Percentiles rank a stretch among this genome's conserved stretches.
phyloP scores from a whole-genome alignment of 345 rosid species.

The Gossypium thurberi region DNA sequence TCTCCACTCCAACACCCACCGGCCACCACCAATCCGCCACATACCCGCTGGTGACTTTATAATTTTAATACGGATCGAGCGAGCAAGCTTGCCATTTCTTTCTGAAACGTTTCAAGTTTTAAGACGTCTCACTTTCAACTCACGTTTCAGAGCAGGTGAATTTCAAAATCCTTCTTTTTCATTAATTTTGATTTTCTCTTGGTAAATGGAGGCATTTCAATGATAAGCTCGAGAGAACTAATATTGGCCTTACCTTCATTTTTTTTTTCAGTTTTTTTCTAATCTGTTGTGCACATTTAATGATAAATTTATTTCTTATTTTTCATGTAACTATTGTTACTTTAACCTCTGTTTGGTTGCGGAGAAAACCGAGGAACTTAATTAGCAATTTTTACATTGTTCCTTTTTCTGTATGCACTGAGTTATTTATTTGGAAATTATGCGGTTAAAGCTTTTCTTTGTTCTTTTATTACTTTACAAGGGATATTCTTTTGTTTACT shows the following conservation, averaged over 20 bases:
- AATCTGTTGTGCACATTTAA: neutral
- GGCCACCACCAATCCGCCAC: too few relatives aligned
- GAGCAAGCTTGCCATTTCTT: neutral
- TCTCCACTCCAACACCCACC: too few relatives aligned
- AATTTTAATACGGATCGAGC: neutral
- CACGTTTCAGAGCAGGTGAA: constrained; percentile 1
- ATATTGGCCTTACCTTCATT: neutral
- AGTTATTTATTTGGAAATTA: neutral
- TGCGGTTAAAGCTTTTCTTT: neutral
- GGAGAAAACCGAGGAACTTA: neutral
- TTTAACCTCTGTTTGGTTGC: constrained; percentile 8
- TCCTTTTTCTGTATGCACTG: constrained; percentile 1
- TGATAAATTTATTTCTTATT: neutral
- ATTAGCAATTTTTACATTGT: neutral
- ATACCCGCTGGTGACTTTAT: too few relatives aligned
- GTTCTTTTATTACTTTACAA: neutral
- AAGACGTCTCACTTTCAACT: neutral
- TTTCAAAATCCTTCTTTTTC: neutral
- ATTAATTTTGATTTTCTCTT: neutral
- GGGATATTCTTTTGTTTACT: neutral
- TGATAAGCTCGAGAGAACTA: neutral
- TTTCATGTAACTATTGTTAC: neutral
- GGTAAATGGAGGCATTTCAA: neutral
- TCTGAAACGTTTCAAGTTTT: neutral
- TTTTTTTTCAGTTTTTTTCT: neutral